phyloP scores from a whole-genome alignment of 2,329 filamentous ascomycete species.

The Nakataea oryzae region DNA sequence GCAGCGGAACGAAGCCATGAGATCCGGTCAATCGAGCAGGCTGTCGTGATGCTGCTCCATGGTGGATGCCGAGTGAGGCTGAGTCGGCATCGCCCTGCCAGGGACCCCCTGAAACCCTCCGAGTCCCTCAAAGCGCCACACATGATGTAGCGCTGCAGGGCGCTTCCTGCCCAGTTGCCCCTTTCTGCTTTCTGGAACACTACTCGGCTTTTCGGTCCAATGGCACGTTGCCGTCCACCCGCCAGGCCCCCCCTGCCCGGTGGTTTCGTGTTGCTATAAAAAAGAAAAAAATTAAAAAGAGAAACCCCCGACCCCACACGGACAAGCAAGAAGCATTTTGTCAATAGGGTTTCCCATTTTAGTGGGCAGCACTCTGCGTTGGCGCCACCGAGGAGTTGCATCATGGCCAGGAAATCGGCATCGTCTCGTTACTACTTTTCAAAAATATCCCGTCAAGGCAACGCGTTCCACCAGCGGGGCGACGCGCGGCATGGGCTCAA shows the following conservation, averaged over 20 bases:
- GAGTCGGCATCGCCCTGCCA: background rate
- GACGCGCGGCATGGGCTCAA: background rate
- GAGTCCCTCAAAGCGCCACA: background rate
- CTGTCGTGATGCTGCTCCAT: background rate
- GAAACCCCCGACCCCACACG: background rate
- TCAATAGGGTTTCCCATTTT: background rate
- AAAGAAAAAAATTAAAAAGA: background rate
- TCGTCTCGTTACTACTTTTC: background rate
- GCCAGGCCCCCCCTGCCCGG: no score
- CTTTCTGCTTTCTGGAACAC: background rate
- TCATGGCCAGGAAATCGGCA: background rate
- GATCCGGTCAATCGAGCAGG: background rate
- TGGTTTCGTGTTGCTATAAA: background rate
- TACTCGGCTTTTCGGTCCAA: background rate
- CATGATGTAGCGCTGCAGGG: no score
- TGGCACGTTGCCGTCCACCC: background rate
- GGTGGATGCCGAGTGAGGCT: background rate
- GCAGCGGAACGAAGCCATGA: no score
- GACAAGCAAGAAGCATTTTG: background rate
- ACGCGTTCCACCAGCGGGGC: no score
- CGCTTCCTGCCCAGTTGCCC: background rate
- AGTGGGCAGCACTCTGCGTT: background rate
- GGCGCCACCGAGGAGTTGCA: background rate
- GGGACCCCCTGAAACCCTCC: background rate
- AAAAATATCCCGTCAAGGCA: background rate